Percentiles rank a stretch among this genome's conserved stretches.
phyloP scores from a whole-genome alignment of 306 rosid species.

The Leucaena leucocephala region DNA sequence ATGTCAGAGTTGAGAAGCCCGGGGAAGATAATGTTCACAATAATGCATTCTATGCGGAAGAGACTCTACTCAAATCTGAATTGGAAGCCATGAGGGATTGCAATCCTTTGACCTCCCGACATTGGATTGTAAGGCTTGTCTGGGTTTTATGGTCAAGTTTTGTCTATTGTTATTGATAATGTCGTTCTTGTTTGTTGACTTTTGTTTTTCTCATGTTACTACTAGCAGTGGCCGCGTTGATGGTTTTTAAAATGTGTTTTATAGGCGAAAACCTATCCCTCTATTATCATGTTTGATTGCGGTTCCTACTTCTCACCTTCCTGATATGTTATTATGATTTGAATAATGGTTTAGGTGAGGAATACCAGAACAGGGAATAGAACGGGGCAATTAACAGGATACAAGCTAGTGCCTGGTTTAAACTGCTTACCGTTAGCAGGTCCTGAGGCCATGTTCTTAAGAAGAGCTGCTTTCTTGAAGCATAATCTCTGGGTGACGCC shows the following conservation, averaged over 20 bases:
- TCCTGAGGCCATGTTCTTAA: constrained; percentile 75
- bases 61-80: constrained; percentile 74
- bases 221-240: not conserved
- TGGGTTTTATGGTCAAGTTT: constrained; percentile 9
- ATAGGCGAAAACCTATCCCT: not conserved
- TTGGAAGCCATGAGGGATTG: constrained; percentile 82
- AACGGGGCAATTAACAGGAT: constrained; percentile 83
- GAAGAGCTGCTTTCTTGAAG: constrained; percentile 86
- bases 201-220: not conserved
- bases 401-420: constrained; percentile 81
- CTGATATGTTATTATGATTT: constrained; percentile 1
- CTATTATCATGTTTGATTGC: not conserved
- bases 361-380: constrained; percentile 76
- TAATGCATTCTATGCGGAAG: constrained; percentile 82
- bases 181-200: not conserved
- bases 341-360: constrained; percentile 55
- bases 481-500: constrained; percentile 89
- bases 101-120: constrained; percentile 78
- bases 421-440: constrained; percentile 80
- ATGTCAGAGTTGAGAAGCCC: constrained; percentile 76
- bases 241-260: constrained; percentile 4
- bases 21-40: constrained; percentile 78
- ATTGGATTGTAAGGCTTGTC: constrained; percentile 78
- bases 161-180: constrained; percentile 10
- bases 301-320: not conserved